A percentile compares a stretch with the other conserved stretches of the same genome.
These are phyloP conservation scores for Phytophthora litchii DNA, from an alignment of 352 stramenopile species.

Conservation along the genomic window DNA sequence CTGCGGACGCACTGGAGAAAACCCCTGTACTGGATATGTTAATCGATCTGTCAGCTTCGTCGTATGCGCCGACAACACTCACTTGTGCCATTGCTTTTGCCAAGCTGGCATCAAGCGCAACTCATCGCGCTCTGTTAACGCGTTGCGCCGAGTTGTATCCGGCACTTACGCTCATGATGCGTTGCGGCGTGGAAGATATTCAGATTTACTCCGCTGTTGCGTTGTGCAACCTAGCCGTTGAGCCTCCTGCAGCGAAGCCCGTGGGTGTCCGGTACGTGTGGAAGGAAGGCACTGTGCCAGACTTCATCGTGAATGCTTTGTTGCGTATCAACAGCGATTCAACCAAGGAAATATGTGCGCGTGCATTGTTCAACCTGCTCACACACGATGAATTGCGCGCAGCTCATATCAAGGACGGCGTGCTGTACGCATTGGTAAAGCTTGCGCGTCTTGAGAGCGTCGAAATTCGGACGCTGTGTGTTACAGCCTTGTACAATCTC, in stretches of 20 bases:
- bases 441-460: conserved; percentile 82
- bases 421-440: conserved; percentile 89
- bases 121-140: conserved; percentile 58
- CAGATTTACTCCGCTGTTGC: conserved; percentile 90
- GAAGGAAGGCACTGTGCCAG: conserved; percentile 85
- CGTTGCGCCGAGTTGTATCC: conserved; percentile 78
- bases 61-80: conserved; percentile 68
- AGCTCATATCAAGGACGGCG: conserved; percentile 85
- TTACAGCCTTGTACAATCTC: conserved; percentile 86
- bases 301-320: conserved; percentile 91
- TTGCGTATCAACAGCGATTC: conserved; percentile 89
- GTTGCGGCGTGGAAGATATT: conserved; percentile 85
- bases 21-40: conserved; percentile 78
- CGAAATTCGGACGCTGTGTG: conserved; percentile 80
- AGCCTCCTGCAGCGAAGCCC: conserved; percentile 44
- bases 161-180: conserved; percentile 88
- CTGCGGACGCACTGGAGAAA: conserved; percentile 68
- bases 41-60: conserved; percentile 69
- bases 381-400: conserved; percentile 81
- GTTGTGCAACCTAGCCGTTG: conserved; percentile 85
- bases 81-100: conserved; percentile 83
- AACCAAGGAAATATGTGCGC: conserved; percentile 88
- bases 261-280: conserved; percentile 75
- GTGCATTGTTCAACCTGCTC: conserved; percentile 87
- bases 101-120: conserved; percentile 68